Conservation (phyloP, 768 basidiomycete genomes). For the Auriculariales sp. region DNA sequence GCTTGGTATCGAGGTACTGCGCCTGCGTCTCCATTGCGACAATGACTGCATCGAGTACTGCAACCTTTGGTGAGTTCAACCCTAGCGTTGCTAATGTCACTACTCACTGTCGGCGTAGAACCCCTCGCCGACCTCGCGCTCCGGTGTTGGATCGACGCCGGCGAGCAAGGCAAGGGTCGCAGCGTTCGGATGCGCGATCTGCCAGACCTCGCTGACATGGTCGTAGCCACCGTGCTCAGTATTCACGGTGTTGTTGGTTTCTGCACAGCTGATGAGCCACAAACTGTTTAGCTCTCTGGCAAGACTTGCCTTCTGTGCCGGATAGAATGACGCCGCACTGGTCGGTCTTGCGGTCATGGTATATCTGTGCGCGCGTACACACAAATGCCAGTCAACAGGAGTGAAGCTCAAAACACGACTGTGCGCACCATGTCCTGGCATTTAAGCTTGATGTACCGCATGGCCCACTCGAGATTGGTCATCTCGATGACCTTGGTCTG, state of each 20-base stretch:
- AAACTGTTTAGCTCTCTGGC: too few relatives aligned
- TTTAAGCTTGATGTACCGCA: constrained; percentile 82
- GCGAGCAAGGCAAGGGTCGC: constrained; percentile 52
- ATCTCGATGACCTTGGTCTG: constrained; percentile 39
- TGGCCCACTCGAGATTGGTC: constrained; percentile 65
- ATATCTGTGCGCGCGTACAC: constrained; percentile 57
- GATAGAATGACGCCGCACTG: constrained; percentile 82
- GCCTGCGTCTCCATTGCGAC: constrained; percentile 75
- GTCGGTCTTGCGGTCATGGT: constrained; percentile 83
- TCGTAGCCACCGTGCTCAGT: constrained; percentile 55
- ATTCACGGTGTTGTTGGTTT: constrained; percentile 52
- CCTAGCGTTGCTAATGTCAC: not conserved
- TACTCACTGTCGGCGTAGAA: constrained; percentile 48
- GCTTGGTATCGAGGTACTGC: constrained; percentile 49
- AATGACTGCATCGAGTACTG: constrained; percentile 75
- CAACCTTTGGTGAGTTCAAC: constrained; percentile 12
- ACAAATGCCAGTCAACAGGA: not conserved
- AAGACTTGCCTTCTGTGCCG: constrained; percentile 62
- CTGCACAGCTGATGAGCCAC: constrained; percentile 22
- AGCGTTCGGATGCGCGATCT: constrained; percentile 51
- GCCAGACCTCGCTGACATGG: constrained; percentile 54
- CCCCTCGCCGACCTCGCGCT: constrained; percentile 1
- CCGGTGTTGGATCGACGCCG: constrained; percentile 35
- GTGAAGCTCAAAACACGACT: not conserved
- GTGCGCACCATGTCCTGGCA: constrained; percentile 72